Conservation (phyloP, 2,329 filamentous ascomycete genomes). For the Coniella lustricola region DNA sequence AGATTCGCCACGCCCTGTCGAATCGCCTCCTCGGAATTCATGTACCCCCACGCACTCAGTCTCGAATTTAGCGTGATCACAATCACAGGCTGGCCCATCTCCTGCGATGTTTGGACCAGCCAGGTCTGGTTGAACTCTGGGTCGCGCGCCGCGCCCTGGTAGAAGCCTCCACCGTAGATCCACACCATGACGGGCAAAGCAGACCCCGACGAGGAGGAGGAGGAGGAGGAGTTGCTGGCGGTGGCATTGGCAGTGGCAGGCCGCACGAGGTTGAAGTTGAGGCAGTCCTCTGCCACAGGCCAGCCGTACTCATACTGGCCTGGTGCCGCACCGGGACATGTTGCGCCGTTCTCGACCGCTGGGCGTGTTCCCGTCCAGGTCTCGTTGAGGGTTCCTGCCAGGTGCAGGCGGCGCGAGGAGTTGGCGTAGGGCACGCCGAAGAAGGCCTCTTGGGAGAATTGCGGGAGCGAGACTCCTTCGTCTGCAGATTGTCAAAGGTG, state of each 20-base stretch:
- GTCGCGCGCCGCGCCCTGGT: not conserved
- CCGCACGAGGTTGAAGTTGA: slow-evolving; percentile 29
- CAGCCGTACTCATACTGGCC: not conserved
- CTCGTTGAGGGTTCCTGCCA: not conserved
- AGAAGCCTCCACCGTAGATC: slow-evolving; percentile 2
- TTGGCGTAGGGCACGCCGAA: not conserved
- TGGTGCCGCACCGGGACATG: not conserved
- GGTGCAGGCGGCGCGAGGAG: slow-evolving; percentile 1
- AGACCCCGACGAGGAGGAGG: not conserved
- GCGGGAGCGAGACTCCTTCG: not conserved
- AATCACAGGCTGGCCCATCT: not conserved
- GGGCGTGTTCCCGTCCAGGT: not conserved
- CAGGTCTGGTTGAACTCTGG: slow-evolving; percentile 3
- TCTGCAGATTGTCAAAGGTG: no score
- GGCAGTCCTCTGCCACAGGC: slow-evolving; percentile 30
- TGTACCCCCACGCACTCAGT: slow-evolving; percentile 3
- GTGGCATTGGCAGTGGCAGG: slow-evolving; percentile 17
- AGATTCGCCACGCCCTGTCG: not conserved
- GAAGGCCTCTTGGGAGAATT: not conserved
- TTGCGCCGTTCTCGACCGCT: not conserved
- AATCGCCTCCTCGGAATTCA: slow-evolving; percentile 1
- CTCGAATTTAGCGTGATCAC: not conserved
- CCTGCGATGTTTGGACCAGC: not conserved
- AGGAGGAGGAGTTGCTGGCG: no score
- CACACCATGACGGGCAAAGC: slow-evolving; percentile 8